These are phyloP conservation scores for Iris macrosiphon DNA, from an alignment of 106 monocot species.

Conservation along the genomic window DNA sequence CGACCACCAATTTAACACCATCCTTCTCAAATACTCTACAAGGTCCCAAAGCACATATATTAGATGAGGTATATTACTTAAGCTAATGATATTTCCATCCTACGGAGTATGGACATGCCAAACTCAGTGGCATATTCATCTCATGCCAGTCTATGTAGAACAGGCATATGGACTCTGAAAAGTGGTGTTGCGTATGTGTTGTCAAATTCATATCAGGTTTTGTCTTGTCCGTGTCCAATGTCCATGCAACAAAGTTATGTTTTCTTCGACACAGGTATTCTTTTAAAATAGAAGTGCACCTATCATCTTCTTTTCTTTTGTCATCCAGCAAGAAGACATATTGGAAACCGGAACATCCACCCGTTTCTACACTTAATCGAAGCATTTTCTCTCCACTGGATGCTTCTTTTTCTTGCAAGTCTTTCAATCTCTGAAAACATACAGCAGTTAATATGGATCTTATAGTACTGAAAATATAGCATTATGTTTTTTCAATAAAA, in stretches of 20 bases:
- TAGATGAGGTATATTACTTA: background rate
- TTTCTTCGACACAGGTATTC: too few relatives aligned
- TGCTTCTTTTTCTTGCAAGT: conserved; percentile 50
- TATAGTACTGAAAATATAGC: too few relatives aligned
- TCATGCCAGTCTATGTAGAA: too few relatives aligned
- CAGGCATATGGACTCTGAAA: too few relatives aligned
- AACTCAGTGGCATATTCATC: background rate
- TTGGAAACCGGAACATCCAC: conserved; percentile 98
- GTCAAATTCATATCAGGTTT: too few relatives aligned
- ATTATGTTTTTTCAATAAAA: too few relatives aligned
- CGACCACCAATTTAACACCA: conserved; percentile 80
- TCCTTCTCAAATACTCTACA: conserved; percentile 89
- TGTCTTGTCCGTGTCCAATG: too few relatives aligned
- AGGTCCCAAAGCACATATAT: conserved; percentile 2
- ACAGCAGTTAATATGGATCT: too few relatives aligned
- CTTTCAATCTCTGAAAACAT: conserved; percentile 90
- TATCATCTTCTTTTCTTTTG: conserved; percentile 77
- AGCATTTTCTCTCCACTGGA: conserved; percentile 72
- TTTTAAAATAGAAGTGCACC: conserved; percentile 21
- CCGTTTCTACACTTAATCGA: conserved; percentile 81
- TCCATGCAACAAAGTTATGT: too few relatives aligned
- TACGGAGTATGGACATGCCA: background rate
- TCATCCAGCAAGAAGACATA: conserved; percentile 82
- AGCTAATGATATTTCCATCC: background rate
- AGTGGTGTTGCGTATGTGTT: too few relatives aligned